Percentiles rank a stretch among this genome's conserved stretches.
phyloP scores from a whole-genome alignment of 2,329 filamentous ascomycete genomes.

The Colletotrichum zoysiae region DNA sequence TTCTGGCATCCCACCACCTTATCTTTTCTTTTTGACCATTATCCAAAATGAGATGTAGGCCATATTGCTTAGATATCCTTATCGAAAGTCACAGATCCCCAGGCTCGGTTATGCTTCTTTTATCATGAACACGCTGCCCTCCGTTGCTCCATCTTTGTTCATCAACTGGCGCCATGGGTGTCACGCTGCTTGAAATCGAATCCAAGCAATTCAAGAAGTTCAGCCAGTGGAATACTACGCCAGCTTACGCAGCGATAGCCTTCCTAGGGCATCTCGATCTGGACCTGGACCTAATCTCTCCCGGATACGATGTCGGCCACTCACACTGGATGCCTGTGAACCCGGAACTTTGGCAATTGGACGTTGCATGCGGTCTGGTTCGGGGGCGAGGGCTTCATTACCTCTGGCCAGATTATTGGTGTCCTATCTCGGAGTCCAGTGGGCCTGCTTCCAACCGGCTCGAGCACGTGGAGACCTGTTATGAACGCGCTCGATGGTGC shows the following conservation, averaged over 20 bases:
- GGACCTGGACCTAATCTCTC: background rate
- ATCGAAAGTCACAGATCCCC: background rate
- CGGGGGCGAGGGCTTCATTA: background rate
- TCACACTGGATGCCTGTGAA: background rate
- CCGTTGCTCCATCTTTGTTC: background rate
- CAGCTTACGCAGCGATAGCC: background rate
- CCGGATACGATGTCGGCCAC: background rate
- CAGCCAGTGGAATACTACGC: background rate
- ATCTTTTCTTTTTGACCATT: background rate
- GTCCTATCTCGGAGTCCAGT: background rate
- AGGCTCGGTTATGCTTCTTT: too few species aligned
- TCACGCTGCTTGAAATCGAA: background rate
- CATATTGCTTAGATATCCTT: background rate
- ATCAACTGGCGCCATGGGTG: background rate
- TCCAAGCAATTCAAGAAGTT: background rate
- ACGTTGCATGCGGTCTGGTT: background rate
- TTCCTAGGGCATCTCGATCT: background rate
- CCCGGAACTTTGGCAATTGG: background rate
- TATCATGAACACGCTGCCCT: background rate
- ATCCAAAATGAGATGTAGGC: background rate
- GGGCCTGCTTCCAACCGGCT: background rate
- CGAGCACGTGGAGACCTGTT: background rate
- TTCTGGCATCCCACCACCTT: background rate
- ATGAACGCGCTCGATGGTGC: background rate
- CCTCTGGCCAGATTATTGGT: background rate